Conservation (phyloP, 108 stramenopile species). For the Mediolabrus comicus region DNA sequence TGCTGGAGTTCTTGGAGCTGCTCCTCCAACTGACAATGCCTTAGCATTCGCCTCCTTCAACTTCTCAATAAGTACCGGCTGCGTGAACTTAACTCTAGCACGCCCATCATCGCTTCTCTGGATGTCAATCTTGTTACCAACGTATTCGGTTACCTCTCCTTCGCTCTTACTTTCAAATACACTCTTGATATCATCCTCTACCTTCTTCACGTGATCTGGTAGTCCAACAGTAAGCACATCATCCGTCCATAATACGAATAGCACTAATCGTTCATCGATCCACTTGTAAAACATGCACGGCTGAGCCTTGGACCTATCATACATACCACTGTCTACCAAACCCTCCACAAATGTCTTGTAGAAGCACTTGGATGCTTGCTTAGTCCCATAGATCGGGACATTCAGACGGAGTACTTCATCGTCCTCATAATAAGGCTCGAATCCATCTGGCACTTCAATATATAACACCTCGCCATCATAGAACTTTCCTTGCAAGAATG, state of each 20-base stretch:
- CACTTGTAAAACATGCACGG: neutral
- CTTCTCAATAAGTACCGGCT: neutral
- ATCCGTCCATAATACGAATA: neutral
- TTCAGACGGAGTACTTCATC: conserved; percentile 4
- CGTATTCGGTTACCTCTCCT: neutral
- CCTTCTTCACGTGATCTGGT: neutral
- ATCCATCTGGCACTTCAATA: conserved; percentile 15
- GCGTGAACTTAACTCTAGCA: neutral
- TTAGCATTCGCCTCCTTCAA: neutral
- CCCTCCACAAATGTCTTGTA: neutral
- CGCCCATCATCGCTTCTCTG: neutral
- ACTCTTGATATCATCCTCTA: neutral
- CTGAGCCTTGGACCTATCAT: neutral
- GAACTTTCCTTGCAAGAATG: conserved; percentile 19
- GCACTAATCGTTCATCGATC: neutral
- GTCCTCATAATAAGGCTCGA: conserved; percentile 6
- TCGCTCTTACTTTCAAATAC: neutral
- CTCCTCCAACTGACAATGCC: neutral
- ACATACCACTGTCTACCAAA: neutral
- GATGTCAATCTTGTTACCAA: neutral
- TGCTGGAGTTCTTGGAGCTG: conserved; percentile 15
- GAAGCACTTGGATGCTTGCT: neutral
- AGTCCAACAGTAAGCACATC: neutral
- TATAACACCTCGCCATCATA: conserved; percentile 14
- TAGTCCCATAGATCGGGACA: conserved; percentile 3